Conservation (phyloP, 169 alveolate genomes). For the Babesia ovata region DNA sequence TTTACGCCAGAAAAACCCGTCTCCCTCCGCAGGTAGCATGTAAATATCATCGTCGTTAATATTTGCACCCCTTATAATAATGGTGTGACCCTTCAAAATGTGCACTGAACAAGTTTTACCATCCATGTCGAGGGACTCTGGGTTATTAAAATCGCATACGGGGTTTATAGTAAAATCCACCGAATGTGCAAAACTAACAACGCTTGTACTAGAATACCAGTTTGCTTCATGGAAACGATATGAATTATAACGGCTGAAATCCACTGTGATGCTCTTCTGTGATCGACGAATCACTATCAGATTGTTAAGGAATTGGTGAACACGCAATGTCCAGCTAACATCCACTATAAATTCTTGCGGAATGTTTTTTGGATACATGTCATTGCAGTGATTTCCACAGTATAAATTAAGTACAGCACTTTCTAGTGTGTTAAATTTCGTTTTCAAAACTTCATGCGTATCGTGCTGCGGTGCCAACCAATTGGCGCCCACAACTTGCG, state of each 20-base stretch:
- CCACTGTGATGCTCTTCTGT: not conserved
- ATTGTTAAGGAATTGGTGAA: not conserved
- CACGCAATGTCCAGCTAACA: not conserved
- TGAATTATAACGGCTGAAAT: constrained; percentile 14
- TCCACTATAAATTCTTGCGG: too few species aligned
- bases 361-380: too few species aligned
- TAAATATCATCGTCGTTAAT: not conserved
- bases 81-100: not conserved
- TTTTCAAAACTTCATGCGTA: too few species aligned
- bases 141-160: constrained; percentile 9
- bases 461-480: too few species aligned
- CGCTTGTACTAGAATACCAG: not conserved
- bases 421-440: too few species aligned
- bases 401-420: too few species aligned
- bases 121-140: not conserved
- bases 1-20: not conserved
- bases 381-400: too few species aligned
- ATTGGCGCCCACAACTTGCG: too few species aligned
- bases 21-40: not conserved
- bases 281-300: not conserved
- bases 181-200: not conserved
- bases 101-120: constrained; percentile 18
- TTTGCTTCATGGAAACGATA: not conserved
- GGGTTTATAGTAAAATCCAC: not conserved
- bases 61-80: constrained; percentile 3